Conservation (phyloP, 768 basidiomycete species). For the Hericium erinaceus region DNA sequence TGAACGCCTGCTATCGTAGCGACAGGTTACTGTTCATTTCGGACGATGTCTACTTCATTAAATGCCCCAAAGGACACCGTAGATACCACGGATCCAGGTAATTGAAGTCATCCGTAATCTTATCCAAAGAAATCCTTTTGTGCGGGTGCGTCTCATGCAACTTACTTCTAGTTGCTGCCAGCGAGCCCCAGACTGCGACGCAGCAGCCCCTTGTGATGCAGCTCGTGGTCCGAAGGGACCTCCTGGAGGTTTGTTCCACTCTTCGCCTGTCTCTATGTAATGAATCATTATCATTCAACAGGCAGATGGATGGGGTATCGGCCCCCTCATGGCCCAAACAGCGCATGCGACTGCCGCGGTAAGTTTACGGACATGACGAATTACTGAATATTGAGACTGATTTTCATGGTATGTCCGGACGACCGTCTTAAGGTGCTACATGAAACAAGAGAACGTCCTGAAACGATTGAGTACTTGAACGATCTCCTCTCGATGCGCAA, state of each 20-base stretch:
- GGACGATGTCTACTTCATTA: no score
- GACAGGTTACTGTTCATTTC: no score
- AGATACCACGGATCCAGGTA: no score
- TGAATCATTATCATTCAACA: neutral
- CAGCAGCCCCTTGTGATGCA: slow-evolving; percentile 31
- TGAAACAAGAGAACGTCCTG: slow-evolving; percentile 26
- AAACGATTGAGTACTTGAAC: slow-evolving; percentile 29
- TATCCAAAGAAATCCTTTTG: no score
- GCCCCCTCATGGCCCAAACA: slow-evolving; percentile 35
- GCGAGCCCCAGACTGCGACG: neutral
- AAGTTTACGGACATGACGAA: neutral
- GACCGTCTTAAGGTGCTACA: slow-evolving; percentile 26
- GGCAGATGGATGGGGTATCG: slow-evolving; percentile 32
- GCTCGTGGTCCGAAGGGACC: slow-evolving; percentile 32
- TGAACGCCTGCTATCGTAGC: no score
- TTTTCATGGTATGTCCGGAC: neutral
- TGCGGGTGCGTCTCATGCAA: no score
- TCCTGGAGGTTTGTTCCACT: slow-evolving; percentile 22
- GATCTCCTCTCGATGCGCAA: slow-evolving; percentile 34
- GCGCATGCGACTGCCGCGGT: slow-evolving; percentile 36
- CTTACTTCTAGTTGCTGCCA: no score
- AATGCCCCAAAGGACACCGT: no score
- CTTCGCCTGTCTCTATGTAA: neutral
- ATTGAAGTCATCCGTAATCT: no score
- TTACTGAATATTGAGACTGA: neutral